These are phyloP conservation scores for Cucumis sativus DNA, from an alignment of 306 rosid species.

Conservation along the genomic window Cucumber_9930_V3 NC_026659.2:25103001-25103500, in stretches of 20 bases:
- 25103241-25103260: neutral
- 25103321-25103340: conserved; percentile 17
- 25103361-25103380: neutral
- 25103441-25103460: conserved; percentile 33
- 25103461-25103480: conserved; percentile 42
- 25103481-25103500: conserved; percentile 1
- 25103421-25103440: conserved; percentile 24
- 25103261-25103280: conserved; percentile 17
- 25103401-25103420: conserved; percentile 14
- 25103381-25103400: conserved; percentile 5
- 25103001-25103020: neutral
- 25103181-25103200: conserved; percentile 38
- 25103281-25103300: conserved; percentile 1
- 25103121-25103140: conserved; percentile 22
- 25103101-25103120: conserved; percentile 28
- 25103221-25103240: conserved; percentile 20
- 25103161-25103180: conserved; percentile 53
- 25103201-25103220: conserved; percentile 32
- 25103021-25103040: neutral
- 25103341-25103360: neutral
- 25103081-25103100: conserved; percentile 32
- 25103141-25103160: conserved; percentile 31
- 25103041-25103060: conserved; percentile 29
- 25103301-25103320: conserved; percentile 18
- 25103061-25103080: conserved; percentile 22